A percentile compares a stretch with the other conserved stretches of the same genome.
phyloP scores from a whole-genome alignment of 2,329 filamentous ascomycete species.

The Aspergillus fijiensis region DNA sequence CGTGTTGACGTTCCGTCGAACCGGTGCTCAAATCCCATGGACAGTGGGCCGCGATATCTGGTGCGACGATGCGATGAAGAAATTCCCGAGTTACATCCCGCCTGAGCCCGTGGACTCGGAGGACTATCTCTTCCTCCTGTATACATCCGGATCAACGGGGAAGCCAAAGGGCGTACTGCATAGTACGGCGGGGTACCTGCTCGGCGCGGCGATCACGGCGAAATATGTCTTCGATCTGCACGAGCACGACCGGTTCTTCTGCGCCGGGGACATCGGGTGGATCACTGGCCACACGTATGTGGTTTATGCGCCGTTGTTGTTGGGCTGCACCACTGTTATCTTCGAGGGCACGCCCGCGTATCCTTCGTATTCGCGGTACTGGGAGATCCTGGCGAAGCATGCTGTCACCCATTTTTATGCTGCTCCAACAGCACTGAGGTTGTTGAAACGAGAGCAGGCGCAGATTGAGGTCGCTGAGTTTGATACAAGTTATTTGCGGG shows the following conservation, averaged over 20 bases:
- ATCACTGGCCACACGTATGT: conserved; percentile 97
- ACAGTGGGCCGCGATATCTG: no score
- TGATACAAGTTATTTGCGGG: no score
- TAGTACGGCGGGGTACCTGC: conserved; percentile 83
- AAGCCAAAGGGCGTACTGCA: conserved; percentile 98
- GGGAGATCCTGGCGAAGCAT: not conserved
- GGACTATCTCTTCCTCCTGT: conserved; percentile 91
- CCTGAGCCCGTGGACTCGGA: conserved; percentile 36
- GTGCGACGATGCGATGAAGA: no score
- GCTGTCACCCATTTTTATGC: not conserved
- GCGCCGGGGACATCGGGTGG: conserved; percentile 94
- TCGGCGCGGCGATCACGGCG: conserved; percentile 82
- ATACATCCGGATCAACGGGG: conserved; percentile 92
- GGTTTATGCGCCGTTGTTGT: conserved; percentile 84
- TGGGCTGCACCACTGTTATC: conserved; percentile 87
- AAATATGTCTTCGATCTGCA: conserved; percentile 93
- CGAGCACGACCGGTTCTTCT: conserved; percentile 85
- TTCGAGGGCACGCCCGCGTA: conserved; percentile 82
- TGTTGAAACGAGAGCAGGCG: not conserved
- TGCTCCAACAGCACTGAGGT: not conserved
- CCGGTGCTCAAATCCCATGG: no score
- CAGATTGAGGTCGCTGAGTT: not conserved
- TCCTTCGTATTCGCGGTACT: not conserved
- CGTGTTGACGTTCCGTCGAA: no score
- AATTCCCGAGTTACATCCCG: no score